These are phyloP conservation scores for Aquanectria penicillioides DNA, from an alignment of 2,329 filamentous ascomycete genomes.

Conservation along the genomic window DNA sequence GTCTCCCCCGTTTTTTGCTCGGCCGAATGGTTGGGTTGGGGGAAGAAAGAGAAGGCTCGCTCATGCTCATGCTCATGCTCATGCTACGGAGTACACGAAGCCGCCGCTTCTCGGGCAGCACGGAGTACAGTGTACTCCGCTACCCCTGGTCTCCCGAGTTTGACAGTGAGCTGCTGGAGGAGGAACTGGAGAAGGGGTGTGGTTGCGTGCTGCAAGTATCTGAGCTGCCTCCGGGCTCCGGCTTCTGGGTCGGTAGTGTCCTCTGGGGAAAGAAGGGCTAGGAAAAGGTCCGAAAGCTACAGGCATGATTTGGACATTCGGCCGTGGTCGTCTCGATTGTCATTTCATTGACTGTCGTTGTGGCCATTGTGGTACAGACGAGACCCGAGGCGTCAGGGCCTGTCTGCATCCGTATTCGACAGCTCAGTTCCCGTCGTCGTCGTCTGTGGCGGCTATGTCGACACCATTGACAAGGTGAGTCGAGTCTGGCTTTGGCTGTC, in stretches of 20 bases:
- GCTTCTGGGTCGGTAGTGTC: neutral
- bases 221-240: no score
- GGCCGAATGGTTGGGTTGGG: conserved; percentile 20
- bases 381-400: neutral
- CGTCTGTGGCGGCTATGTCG: neutral
- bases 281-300: neutral
- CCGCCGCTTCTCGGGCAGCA: no score
- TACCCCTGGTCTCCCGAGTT: no score
- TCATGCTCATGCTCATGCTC: neutral
- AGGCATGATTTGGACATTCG: no score
- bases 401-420: neutral
- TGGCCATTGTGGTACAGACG: no score
- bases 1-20: conserved; percentile 5
- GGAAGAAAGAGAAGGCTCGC: neutral
- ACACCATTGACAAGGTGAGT: conserved; percentile 27
- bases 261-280: neutral
- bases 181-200: neutral
- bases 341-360: no score
- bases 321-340: no score
- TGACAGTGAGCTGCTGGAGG: no score
- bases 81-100: no score
- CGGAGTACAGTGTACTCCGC: no score
- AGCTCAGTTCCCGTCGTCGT: neutral
- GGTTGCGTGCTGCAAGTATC: neutral
- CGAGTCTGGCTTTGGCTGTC: conserved; percentile 26